Percentiles rank a stretch among this genome's conserved stretches.
These are phyloP conservation scores for Linderina pennispora DNA, from an alignment of 192 early-diverging fungal genomes.

Conservation along the genomic window DNA sequence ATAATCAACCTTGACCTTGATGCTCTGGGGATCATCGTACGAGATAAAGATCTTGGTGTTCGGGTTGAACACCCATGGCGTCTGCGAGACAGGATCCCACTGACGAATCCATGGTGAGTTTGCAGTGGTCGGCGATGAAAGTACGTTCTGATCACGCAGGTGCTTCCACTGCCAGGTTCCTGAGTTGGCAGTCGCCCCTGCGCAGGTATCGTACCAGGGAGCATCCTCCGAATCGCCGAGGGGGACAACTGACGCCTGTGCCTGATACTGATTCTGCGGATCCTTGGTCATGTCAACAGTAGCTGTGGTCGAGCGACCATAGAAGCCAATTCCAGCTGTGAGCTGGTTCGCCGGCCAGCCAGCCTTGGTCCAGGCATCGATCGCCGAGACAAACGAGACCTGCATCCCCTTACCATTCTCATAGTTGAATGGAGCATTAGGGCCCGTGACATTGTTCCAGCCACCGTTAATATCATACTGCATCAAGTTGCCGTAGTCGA, in stretches of 20 bases:
- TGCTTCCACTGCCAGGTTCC: conserved; percentile 59
- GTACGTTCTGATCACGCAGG: conserved; percentile 49
- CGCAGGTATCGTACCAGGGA: conserved; percentile 46
- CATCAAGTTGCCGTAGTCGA: conserved; percentile 57
- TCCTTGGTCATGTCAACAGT: conserved; percentile 24
- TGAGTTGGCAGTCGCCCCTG: conserved; percentile 33
- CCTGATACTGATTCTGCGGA: not conserved
- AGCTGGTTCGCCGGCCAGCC: conserved; percentile 48
- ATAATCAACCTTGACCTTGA: conserved; percentile 51
- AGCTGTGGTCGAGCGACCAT: conserved; percentile 38
- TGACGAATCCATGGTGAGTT: conserved; percentile 50
- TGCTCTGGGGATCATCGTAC: conserved; percentile 54
- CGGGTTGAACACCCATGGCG: conserved; percentile 67
- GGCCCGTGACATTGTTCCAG: conserved; percentile 43
- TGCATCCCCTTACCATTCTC: conserved; percentile 6
- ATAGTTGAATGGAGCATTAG: conserved; percentile 43
- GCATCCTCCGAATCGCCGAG: conserved; percentile 51
- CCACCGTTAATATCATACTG: conserved; percentile 49
- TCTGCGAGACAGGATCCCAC: conserved; percentile 53
- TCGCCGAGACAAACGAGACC: conserved; percentile 22
- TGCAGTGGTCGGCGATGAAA: conserved; percentile 10
- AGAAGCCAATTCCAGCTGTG: conserved; percentile 45
- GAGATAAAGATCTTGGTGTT: conserved; percentile 52
- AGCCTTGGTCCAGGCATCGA: conserved; percentile 36
- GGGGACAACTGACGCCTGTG: conserved; percentile 12